phyloP scores from a whole-genome alignment of 805 yeast genomes.

The Kodamaea laetipori region DNA sequence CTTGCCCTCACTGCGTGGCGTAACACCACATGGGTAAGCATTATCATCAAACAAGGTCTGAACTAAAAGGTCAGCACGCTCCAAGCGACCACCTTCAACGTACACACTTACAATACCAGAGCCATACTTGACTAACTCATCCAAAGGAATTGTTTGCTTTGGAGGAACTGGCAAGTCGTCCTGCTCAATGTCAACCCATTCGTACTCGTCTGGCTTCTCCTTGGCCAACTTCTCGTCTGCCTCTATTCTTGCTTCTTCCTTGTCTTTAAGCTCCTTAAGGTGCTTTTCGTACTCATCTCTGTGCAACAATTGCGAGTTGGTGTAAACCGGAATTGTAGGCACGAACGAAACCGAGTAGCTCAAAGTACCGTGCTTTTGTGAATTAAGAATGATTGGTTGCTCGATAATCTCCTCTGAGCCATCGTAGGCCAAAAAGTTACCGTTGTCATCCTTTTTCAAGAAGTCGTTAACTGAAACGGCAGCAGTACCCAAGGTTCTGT shows the following conservation, averaged over 20 bases:
- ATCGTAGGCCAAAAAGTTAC: slow-evolving; percentile 51
- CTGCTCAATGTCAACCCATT: slow-evolving; percentile 56
- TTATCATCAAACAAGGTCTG: slow-evolving; percentile 69
- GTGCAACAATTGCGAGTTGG: slow-evolving; percentile 55
- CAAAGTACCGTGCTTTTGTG: slow-evolving; percentile 49
- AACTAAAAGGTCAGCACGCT: slow-evolving; percentile 50
- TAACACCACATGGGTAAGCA: slow-evolving; percentile 56
- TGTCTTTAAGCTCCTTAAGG: slow-evolving; percentile 34
- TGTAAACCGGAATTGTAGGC: slow-evolving; percentile 64
- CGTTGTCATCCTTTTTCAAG: slow-evolving; percentile 49
- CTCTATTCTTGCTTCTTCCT: slow-evolving; percentile 47
- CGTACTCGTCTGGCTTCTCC: slow-evolving; percentile 62
- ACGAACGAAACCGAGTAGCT: slow-evolving; percentile 61
- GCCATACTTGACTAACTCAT: slow-evolving; percentile 54
- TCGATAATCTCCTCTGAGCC: slow-evolving; percentile 50
- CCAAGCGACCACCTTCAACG: slow-evolving; percentile 50
- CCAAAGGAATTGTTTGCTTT: slow-evolving; percentile 50
- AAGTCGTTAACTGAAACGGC: slow-evolving; percentile 52
- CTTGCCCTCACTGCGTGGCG: slow-evolving; percentile 51
- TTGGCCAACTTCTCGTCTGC: slow-evolving; percentile 53
- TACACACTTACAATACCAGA: slow-evolving; percentile 66
- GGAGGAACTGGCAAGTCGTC: slow-evolving; percentile 38
- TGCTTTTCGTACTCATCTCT: slow-evolving; percentile 45
- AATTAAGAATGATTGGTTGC: slow-evolving; percentile 44
- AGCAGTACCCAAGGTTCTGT: slow-evolving; percentile 63